Percentiles rank a stretch among this genome's conserved stretches.
These are phyloP conservation scores for Diaporthe sp. DNA, from an alignment of 2,329 filamentous ascomycete genomes.

Conservation along the genomic window DNA sequence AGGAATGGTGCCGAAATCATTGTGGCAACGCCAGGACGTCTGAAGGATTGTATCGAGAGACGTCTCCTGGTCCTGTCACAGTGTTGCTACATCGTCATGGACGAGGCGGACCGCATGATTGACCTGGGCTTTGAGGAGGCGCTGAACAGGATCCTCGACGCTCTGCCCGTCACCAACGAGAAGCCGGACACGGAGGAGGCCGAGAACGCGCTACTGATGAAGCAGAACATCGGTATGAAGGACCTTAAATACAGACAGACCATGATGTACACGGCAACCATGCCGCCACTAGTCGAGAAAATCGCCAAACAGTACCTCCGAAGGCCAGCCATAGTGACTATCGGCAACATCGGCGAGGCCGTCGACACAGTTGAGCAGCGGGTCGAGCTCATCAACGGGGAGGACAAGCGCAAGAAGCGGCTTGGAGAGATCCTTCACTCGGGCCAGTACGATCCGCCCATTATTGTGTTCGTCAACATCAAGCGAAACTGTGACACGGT, in stretches of 20 bases:
- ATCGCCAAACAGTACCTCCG: slow-evolving; percentile 98
- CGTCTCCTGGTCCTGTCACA: slow-evolving; percentile 93
- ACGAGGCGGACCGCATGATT: slow-evolving; percentile 99
- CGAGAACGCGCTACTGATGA: slow-evolving; percentile 89
- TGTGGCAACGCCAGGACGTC: slow-evolving; percentile 96
- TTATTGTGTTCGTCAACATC: slow-evolving; percentile 99
- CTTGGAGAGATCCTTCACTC: slow-evolving; percentile 90
- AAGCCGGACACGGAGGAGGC: slow-evolving; percentile 96
- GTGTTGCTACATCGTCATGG: slow-evolving; percentile 99
- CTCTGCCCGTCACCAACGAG: slow-evolving; percentile 91
- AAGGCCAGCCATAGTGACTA: slow-evolving; percentile 92
- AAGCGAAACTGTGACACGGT: slow-evolving; percentile 98
- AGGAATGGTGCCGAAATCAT: slow-evolving; percentile 96
- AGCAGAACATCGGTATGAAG: slow-evolving; percentile 78
- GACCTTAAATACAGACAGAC: slow-evolving; percentile 89
- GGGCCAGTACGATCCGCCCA: slow-evolving; percentile 85
- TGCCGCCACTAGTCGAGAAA: slow-evolving; percentile 91
- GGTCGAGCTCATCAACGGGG: slow-evolving; percentile 89
- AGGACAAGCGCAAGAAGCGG: slow-evolving; percentile 97
- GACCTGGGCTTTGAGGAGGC: slow-evolving; percentile 98
- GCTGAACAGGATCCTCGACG: slow-evolving; percentile 97
- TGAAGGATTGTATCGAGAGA: slow-evolving; percentile 96
- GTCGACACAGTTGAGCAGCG: slow-evolving; percentile 98
- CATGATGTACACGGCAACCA: slow-evolving; percentile 99
- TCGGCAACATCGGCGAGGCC: slow-evolving; percentile 94